Evolutionary conservation across 2,329 filamentous ascomycete genomes (phyloP), one percentile per base, ranked within the genome.

Genomic region (Aspergillus pseudoglaucus): DNA sequence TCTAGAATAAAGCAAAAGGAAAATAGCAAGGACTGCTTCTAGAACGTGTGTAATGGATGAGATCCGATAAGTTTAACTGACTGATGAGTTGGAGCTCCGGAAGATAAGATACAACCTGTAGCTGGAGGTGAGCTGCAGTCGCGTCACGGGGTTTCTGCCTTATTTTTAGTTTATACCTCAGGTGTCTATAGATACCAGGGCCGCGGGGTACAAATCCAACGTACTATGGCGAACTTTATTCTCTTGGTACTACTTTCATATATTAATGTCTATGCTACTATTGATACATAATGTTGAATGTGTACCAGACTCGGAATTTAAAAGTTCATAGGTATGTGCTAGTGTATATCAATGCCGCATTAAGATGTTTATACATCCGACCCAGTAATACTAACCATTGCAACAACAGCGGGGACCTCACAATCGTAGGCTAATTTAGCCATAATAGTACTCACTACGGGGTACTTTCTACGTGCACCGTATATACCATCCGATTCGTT

Each of bases 121-220:
- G 49, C 45, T 48, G 38, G 45, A 51, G 55, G 48, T 48, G 48
- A 47, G 50, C 51, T 50, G 50, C 51, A 52, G 53, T 55, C 58
- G 59, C 60, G 61, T 64, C 61, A 64, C 61, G 61, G 58, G 54
- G 57, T 60, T 59, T 64, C 61, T 64, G 51, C 50, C 50, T 45
- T 27, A 18, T 14, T 12, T 5, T 14, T 14, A 6, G 7, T 15
- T 42, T 27, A 10, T 42, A 23, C 40, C 40, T 42, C 22, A 27
- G 40, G 40, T 42, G 22, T 42, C 40, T 38, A 18, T 18, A 2
- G 9, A 12, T 27, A 10, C 9, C 25, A 4, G 25, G 14, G 14
- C 15, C 15, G 32, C 10, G 30, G 30, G 5, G 30, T 35, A 35
- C 33, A 17, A 15, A 35, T 30, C 10, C 10, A 12, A 12, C 10